These are phyloP conservation scores for Polyporus arcularius DNA, from an alignment of 768 basidiomycete genomes.

Conservation along the genomic window DNA sequence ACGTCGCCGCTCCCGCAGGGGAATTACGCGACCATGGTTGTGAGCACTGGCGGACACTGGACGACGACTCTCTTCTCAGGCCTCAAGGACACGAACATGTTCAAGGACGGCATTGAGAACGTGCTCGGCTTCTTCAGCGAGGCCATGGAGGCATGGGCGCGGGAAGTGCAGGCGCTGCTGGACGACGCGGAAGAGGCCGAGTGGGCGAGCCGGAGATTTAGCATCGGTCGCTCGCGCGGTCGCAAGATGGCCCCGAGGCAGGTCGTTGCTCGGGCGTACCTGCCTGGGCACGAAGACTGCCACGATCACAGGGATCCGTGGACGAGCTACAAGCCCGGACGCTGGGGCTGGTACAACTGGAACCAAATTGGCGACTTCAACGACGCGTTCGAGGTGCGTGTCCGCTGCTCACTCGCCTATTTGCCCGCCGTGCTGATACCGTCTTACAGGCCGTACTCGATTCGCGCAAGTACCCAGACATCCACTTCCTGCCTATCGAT, in stretches of 20 bases:
- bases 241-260: constrained; percentile 26
- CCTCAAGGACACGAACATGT: constrained; percentile 35
- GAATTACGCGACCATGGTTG: constrained; percentile 62
- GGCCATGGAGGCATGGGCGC: constrained; percentile 60
- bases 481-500: constrained; percentile 63
- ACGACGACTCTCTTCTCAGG: constrained; percentile 55
- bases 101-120: constrained; percentile 51
- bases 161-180: constrained; percentile 48
- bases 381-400: constrained; percentile 54
- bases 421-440: background rate
- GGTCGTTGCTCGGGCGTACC: constrained; percentile 60
- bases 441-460: constrained; percentile 41
- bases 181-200: constrained; percentile 33
- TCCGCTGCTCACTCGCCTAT: background rate
- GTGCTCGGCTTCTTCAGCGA: constrained; percentile 59
- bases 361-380: constrained; percentile 60
- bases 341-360: constrained; percentile 66
- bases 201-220: constrained; percentile 15
- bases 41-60: constrained; percentile 72
- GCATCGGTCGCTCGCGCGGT: constrained; percentile 23
- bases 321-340: constrained; percentile 44
- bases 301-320: constrained; percentile 50
- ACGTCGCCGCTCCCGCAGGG: constrained; percentile 45
- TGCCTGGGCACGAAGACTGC: constrained; percentile 69
- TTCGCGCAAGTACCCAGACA: constrained; percentile 47